phyloP scores from a whole-genome alignment of 2,329 filamentous ascomycete genomes.

The Aspergillus viridinutans region DNA sequence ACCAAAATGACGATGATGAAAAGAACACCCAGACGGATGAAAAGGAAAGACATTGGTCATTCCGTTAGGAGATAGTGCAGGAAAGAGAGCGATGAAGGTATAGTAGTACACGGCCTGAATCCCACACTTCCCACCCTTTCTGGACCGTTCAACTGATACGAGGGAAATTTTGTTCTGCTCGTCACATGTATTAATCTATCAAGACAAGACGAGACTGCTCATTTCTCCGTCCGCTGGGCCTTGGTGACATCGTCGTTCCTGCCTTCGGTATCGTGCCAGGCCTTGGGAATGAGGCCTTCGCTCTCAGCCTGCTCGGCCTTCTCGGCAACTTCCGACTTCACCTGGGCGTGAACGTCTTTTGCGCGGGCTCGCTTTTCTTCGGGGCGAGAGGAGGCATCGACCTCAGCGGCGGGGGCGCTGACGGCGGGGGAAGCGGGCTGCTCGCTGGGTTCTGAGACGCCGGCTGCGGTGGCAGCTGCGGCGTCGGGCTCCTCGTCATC shows the following conservation, averaged over 20 bases:
- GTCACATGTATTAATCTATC: background rate
- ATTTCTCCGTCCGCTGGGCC: slow-evolving; percentile 15
- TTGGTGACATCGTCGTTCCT: slow-evolving; percentile 14
- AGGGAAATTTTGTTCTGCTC: background rate
- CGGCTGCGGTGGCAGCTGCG: slow-evolving; percentile 29
- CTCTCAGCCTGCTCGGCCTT: slow-evolving; percentile 34
- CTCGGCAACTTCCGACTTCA: slow-evolving; percentile 19
- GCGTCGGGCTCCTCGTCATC: slow-evolving; percentile 57
- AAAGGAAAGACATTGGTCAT: background rate
- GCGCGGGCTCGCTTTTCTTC: slow-evolving; percentile 24
- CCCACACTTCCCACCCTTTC: background rate
- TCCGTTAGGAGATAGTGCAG: background rate
- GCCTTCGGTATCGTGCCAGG: slow-evolving; percentile 42
- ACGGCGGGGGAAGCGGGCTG: slow-evolving; percentile 8
- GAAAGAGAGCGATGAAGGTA: background rate
- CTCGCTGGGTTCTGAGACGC: slow-evolving; percentile 7
- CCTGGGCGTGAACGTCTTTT: slow-evolving; percentile 20
- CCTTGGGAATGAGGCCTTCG: slow-evolving; percentile 47
- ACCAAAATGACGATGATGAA: slow-evolving; percentile 6
- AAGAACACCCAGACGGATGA: background rate
- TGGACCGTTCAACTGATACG: background rate
- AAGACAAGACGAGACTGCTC: slow-evolving; percentile 1
- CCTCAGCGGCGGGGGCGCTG: slow-evolving; percentile 17
- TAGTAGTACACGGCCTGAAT: background rate
- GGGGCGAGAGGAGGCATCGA: slow-evolving; percentile 21